Evolutionary conservation across 192 early-diverging fungal species (phyloP).

Genomic region (Backusella morwellensis): DNA sequence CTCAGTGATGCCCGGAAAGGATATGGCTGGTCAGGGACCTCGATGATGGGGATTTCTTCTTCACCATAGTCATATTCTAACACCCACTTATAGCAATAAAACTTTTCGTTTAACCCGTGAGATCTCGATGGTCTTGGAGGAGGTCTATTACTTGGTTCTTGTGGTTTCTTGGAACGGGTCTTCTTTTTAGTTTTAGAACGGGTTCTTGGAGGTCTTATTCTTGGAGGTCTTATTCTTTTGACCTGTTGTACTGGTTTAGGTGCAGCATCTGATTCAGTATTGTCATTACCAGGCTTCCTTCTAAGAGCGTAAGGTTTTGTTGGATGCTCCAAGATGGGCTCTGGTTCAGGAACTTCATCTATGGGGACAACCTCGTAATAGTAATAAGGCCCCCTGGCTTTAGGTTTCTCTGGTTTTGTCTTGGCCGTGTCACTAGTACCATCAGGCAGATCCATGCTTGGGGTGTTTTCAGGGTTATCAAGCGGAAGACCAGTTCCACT

Average conservation of each 20-base stretch:
- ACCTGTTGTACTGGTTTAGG: background rate
- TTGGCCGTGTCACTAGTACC: background rate
- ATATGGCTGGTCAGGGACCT: background rate
- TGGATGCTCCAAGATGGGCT: background rate
- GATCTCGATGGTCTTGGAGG: background rate
- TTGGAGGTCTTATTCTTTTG: background rate
- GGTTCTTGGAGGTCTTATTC: too few relatives aligned
- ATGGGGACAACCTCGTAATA: background rate
- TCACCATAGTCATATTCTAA: background rate
- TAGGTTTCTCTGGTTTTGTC: background rate
- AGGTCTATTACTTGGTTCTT: background rate
- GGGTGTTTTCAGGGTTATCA: background rate
- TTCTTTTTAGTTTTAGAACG: too few relatives aligned
- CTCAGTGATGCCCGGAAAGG: background rate
- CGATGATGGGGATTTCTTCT: background rate
- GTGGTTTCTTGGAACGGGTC: background rate
- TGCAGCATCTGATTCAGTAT: too few relatives aligned
- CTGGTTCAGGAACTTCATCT: background rate
- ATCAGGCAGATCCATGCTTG: background rate
- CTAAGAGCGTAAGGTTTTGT: background rate
- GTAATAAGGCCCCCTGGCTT: background rate
- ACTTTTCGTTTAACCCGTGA: background rate
- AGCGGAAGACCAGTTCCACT: background rate
- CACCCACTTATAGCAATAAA: background rate
- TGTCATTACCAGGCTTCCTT: background rate